These are phyloP conservation scores for Trametes cubensis DNA, from an alignment of 768 basidiomycete genomes.

Conservation along the genomic window DNA sequence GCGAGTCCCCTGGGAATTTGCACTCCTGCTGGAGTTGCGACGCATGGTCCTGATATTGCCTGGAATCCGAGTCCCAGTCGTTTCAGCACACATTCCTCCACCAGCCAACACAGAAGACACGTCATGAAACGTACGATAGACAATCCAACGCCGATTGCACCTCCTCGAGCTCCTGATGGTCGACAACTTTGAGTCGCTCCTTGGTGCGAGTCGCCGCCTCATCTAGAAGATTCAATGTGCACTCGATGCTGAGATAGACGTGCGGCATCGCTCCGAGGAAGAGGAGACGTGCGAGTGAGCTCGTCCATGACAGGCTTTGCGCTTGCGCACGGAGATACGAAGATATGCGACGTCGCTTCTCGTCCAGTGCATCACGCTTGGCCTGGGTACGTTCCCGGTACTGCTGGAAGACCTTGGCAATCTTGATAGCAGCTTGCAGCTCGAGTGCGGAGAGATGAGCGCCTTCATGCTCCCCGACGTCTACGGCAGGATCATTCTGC, in stretches of 20 bases:
- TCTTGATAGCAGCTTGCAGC: neutral
- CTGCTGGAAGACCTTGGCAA: neutral
- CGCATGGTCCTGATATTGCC: neutral
- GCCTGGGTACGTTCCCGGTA: neutral
- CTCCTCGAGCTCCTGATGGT: slow-evolving; percentile 3
- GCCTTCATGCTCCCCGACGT: neutral
- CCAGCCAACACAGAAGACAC: neutral
- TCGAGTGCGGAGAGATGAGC: neutral
- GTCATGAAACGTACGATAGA: neutral
- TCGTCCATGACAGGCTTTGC: neutral
- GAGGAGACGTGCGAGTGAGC: neutral
- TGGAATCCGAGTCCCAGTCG: neutral
- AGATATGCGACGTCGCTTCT: slow-evolving; percentile 1
- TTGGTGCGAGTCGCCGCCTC: neutral
- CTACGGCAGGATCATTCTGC: neutral
- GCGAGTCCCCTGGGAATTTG: neutral
- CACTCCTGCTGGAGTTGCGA: neutral
- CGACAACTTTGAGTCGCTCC: slow-evolving; percentile 2
- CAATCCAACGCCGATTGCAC: neutral
- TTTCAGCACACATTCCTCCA: too few species aligned
- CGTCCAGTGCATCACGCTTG: slow-evolving; percentile 1
- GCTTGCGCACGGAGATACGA: neutral
- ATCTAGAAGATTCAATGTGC: neutral
- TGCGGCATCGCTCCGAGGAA: neutral
- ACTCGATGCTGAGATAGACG: slow-evolving; percentile 3